Conservation (phyloP, 257 asterid genomes). For the Ophiorrhiza pumila region DNA sequence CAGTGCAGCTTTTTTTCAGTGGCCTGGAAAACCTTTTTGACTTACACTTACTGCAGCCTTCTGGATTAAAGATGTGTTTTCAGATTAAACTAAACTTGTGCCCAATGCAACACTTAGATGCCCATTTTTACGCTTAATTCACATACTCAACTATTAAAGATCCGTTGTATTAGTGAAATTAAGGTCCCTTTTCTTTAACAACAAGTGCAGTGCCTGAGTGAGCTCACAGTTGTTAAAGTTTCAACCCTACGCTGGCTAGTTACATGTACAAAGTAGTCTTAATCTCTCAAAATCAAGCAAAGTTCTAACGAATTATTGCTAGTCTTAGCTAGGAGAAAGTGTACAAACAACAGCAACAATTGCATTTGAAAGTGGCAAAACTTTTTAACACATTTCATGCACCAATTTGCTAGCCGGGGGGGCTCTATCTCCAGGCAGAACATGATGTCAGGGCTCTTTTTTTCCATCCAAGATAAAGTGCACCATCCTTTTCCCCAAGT, state of each 20-base stretch:
- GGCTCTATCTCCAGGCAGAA: constrained; percentile 73
- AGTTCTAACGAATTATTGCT: neutral
- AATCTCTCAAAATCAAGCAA: neutral
- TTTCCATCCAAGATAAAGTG: constrained; percentile 84
- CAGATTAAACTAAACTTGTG: too few species aligned
- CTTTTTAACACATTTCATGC: neutral
- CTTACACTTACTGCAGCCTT: too few species aligned
- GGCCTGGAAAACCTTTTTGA: too few species aligned
- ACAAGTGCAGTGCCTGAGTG: neutral
- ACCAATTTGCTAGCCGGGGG: neutral
- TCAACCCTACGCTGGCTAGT: constrained; percentile 12
- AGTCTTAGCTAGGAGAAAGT: constrained; percentile 9
- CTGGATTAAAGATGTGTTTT: too few species aligned
- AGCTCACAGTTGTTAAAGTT: neutral
- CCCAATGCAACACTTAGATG: too few species aligned
- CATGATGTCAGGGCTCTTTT: constrained; percentile 57
- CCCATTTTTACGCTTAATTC: too few species aligned
- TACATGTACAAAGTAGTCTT: constrained; percentile 14
- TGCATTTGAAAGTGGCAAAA: neutral
- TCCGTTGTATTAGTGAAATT: too few species aligned
- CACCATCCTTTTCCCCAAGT: constrained; percentile 53
- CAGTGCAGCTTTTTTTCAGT: too few species aligned
- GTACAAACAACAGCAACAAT: constrained; percentile 10
- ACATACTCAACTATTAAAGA: too few species aligned
- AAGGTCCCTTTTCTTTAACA: neutral